Conservation (phyloP, 23 red algal genomes). For the Pyropia haitanensis region DNA sequence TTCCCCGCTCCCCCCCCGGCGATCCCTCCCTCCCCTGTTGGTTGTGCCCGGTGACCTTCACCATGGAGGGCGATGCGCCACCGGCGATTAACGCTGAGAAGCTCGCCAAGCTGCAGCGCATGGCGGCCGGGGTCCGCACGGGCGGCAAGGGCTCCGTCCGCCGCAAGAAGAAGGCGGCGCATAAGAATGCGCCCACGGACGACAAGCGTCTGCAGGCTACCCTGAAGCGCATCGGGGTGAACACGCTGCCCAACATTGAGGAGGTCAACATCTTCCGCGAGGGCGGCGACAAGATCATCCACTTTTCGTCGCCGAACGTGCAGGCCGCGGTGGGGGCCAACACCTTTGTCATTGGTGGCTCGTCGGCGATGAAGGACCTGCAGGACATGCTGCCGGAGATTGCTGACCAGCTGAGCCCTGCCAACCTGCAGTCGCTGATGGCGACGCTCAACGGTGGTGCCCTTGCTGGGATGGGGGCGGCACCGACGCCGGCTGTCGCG, state of each 20-base stretch:
- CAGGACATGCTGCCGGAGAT: constrained; percentile 75
- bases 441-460: constrained; percentile 56
- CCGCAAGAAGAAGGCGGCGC: constrained; percentile 94
- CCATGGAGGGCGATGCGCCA: constrained; percentile 3
- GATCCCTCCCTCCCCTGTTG: too few species aligned
- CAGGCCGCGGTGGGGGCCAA: constrained; percentile 84
- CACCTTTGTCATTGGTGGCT: constrained; percentile 75
- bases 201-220: constrained; percentile 89
- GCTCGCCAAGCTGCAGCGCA: constrained; percentile 81
- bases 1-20: too few species aligned
- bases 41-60: not conserved
- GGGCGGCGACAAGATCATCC: constrained; percentile 67
- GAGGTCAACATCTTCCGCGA: constrained; percentile 94
- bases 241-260: constrained; percentile 76
- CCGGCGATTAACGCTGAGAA: constrained; percentile 29
- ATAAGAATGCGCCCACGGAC: constrained; percentile 79
- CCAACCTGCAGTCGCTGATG: constrained; percentile 84
- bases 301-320: constrained; percentile 84
- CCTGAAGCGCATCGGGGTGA: constrained; percentile 69
- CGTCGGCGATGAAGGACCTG: constrained; percentile 55
- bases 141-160: constrained; percentile 95
- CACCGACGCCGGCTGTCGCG: not conserved
- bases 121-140: constrained; percentile 77
- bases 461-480: constrained; percentile 6
- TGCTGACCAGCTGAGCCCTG: constrained; percentile 58